Conservation (phyloP, 2,329 filamentous ascomycete species). For the Cordyceps farinosa region DNA sequence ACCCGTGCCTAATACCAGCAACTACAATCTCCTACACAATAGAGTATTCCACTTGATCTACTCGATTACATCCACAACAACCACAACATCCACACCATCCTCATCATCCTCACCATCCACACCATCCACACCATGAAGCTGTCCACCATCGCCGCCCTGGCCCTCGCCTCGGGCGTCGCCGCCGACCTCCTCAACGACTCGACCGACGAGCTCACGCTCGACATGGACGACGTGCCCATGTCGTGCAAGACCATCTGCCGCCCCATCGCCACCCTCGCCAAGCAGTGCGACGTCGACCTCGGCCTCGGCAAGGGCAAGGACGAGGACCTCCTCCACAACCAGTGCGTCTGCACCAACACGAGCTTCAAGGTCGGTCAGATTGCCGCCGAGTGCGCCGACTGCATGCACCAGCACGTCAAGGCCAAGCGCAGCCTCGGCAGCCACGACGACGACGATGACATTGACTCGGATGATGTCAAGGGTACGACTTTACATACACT, state of each 20-base stretch:
- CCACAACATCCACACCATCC: slow-evolving; percentile 22
- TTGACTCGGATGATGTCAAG: slow-evolving; percentile 21
- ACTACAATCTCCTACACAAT: not conserved
- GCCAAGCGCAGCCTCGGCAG: slow-evolving; percentile 19
- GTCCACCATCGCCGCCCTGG: slow-evolving; percentile 18
- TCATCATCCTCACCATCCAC: too few relatives aligned
- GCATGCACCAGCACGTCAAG: slow-evolving; percentile 33
- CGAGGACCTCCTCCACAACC: slow-evolving; percentile 35
- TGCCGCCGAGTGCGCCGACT: slow-evolving; percentile 36
- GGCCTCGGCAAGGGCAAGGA: slow-evolving; percentile 29
- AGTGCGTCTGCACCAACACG: slow-evolving; percentile 41
- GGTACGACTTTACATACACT: slow-evolving; percentile 18
- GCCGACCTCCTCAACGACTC: slow-evolving; percentile 27
- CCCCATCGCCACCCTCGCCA: slow-evolving; percentile 34
- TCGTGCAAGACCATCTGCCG: slow-evolving; percentile 35
- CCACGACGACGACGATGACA: slow-evolving; percentile 20
- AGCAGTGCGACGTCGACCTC: slow-evolving; percentile 34
- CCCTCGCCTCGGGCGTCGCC: slow-evolving; percentile 28
- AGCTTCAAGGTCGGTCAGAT: slow-evolving; percentile 37
- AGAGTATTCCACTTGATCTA: too few relatives aligned
- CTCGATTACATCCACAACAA: not conserved
- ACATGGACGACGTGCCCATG: slow-evolving; percentile 33
- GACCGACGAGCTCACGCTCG: slow-evolving; percentile 33
- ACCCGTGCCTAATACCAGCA: not conserved
- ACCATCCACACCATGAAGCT: slow-evolving; percentile 27